phyloP scores from a whole-genome alignment of 1,284 basidiomycete species.

The Sanghuangporus baumii region DNA sequence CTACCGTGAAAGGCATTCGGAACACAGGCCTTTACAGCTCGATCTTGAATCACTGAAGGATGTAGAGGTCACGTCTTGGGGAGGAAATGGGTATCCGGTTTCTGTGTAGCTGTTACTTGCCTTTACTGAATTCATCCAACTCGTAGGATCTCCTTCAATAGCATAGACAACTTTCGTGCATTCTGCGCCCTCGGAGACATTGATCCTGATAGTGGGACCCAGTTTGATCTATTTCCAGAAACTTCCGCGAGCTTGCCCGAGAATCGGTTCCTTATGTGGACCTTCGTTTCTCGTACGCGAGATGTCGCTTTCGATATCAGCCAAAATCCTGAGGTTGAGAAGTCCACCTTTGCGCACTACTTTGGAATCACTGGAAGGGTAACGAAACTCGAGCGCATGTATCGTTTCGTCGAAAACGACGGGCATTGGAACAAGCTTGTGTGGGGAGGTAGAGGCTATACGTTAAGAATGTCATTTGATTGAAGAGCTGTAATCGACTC shows the following conservation, averaged over 20 bases:
- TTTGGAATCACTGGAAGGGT: not conserved
- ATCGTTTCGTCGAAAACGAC: not conserved
- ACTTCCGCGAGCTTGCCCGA: not conserved
- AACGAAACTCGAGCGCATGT: not conserved
- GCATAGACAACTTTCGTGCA: not conserved
- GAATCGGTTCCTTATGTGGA: too few relatives aligned
- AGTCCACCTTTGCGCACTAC: not conserved
- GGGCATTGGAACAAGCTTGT: not conserved
- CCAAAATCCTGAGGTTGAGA: not conserved
- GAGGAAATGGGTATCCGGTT: not conserved
- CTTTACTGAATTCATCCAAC: not conserved
- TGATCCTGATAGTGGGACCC: not conserved
- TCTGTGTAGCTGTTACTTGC: not conserved
- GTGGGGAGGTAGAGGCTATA: not conserved
- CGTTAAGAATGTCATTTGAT: too few relatives aligned
- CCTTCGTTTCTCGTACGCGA: not conserved
- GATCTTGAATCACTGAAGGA: not conserved
- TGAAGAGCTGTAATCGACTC: too few relatives aligned
- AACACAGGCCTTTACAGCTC: too few relatives aligned
- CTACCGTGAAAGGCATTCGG: not conserved
- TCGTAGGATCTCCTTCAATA: not conserved
- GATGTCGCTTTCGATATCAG: not conserved
- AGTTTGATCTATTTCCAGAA: not conserved
- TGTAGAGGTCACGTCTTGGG: not conserved
- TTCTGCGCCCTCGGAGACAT: not conserved